These are phyloP conservation scores for Ballota nigra DNA, from an alignment of 257 asterid genomes.

Conservation along the genomic window DNA sequence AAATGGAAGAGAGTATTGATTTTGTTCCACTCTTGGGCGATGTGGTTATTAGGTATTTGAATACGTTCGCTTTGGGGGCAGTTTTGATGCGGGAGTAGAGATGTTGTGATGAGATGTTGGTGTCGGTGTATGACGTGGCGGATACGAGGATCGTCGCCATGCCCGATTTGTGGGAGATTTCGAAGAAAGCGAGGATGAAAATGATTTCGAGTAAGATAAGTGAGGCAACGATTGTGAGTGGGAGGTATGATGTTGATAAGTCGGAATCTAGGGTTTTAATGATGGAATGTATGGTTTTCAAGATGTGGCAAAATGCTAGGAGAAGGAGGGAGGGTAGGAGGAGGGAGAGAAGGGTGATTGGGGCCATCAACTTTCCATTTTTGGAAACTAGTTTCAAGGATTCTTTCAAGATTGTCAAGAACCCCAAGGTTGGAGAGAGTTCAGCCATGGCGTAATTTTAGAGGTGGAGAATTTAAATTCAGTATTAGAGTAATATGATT, in stretches of 20 bases:
- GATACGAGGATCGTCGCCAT: constrained; percentile 30
- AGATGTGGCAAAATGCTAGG: constrained; percentile 14
- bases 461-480: not conserved
- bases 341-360: constrained; percentile 21
- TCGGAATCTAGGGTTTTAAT: not conserved
- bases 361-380: constrained; percentile 30
- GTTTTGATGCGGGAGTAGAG: not conserved
- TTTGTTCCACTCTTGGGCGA: not conserved
- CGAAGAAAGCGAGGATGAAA: constrained; percentile 10
- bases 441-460: not conserved
- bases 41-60: no score
- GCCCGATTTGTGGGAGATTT: constrained; percentile 21
- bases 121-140: constrained; percentile 22
- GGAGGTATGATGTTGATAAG: not conserved
- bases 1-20: no score
- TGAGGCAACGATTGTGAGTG: not conserved
- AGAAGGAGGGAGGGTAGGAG: constrained; percentile 23
- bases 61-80: not conserved
- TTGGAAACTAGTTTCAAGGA: constrained; percentile 24
- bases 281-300: not conserved
- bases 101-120: constrained; percentile 9
- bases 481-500: not conserved
- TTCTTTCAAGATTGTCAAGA: constrained; percentile 26
- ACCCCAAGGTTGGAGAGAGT: constrained; percentile 12
- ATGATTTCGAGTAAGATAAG: constrained; percentile 11